These are phyloP conservation scores for Hypoxylon sp. DNA, from an alignment of 2,329 filamentous ascomycete genomes.

Conservation along the genomic window DNA sequence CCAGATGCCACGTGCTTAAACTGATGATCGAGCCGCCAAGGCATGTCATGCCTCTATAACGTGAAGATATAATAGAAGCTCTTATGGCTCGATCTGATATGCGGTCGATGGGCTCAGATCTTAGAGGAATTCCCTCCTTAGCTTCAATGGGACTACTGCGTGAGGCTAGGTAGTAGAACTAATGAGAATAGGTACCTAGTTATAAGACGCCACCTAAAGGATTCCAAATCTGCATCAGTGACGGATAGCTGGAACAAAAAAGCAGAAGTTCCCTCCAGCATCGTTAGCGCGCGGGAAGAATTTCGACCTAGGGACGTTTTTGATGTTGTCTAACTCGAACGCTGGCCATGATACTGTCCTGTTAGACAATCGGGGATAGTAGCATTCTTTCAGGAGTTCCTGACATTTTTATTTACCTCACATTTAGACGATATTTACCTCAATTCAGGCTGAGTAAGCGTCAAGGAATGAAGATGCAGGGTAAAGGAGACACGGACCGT, in stretches of 20 bases:
- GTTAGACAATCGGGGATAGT: neutral
- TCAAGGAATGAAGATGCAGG: neutral
- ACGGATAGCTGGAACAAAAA: neutral
- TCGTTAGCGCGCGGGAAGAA: neutral
- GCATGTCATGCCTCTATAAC: neutral
- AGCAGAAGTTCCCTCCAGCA: neutral
- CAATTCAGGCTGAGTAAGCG: neutral
- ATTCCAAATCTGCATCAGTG: neutral
- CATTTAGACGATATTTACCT: neutral
- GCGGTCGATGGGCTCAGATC: neutral
- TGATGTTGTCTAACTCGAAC: neutral
- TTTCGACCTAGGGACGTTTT: neutral
- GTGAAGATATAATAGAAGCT: slow-evolving; percentile 6
- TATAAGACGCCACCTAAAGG: neutral
- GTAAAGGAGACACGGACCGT: slow-evolving; percentile 1
- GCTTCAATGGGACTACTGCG: neutral
- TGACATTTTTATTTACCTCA: neutral
- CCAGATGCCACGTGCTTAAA: slow-evolving; percentile 30
- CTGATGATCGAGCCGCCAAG: slow-evolving; percentile 8
- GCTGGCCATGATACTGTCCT: neutral
- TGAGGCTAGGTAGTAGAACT: neutral
- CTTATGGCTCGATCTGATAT: neutral
- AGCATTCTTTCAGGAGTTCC: neutral
- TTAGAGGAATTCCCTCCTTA: neutral
- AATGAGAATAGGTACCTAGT: neutral